Percentiles rank a stretch among this genome's conserved stretches.
These are phyloP conservation scores for Kuraishia hungarica DNA, from an alignment of 805 yeast species.

Conservation along the genomic window DNA sequence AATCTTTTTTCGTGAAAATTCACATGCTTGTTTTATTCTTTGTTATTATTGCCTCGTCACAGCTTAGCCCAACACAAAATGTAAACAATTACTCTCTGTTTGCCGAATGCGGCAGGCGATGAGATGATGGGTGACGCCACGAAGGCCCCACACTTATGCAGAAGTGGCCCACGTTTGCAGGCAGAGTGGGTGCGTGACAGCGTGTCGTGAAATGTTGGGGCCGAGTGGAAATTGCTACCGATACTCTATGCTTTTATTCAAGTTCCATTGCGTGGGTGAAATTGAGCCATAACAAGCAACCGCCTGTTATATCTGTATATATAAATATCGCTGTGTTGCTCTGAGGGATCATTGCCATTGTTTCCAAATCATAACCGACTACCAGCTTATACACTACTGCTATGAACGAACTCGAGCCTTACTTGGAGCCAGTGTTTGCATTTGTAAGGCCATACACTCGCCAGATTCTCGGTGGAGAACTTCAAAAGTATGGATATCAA, in stretches of 20 bases:
- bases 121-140: neutral
- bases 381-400: neutral
- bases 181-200: neutral
- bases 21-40: neutral
- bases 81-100: neutral
- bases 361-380: neutral
- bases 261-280: neutral
- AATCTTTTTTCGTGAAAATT: too few relatives aligned
- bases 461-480: conserved; percentile 12
- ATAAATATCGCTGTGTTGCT: neutral
- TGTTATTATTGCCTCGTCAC: neutral
- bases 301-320: neutral
- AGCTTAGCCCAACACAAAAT: neutral
- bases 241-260: too few relatives aligned
- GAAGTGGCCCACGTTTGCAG: neutral
- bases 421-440: conserved; percentile 9
- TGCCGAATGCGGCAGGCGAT: neutral
- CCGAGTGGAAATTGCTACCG: neutral
- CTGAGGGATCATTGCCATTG: neutral
- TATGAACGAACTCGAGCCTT: conserved; percentile 2
- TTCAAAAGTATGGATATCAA: conserved; percentile 14
- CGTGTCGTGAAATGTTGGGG: neutral
- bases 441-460: conserved; percentile 10
- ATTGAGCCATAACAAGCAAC: neutral
- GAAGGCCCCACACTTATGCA: neutral